These are phyloP conservation scores for Phoma sp. DNA, from an alignment of 2,329 filamentous ascomycete genomes.

Conservation along the genomic window DNA sequence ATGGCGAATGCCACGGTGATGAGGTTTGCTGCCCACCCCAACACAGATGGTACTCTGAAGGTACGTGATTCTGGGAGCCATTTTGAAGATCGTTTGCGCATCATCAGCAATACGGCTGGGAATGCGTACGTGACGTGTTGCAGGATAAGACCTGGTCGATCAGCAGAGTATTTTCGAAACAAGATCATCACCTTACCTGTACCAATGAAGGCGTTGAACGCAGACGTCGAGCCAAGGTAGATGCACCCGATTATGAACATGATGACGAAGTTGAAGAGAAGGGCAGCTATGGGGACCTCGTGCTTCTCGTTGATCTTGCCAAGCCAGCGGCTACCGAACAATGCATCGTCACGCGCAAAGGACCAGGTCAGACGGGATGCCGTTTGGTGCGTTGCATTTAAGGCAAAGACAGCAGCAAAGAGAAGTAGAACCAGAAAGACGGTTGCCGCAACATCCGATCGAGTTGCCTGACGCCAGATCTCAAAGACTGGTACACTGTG, in stretches of 20 bases:
- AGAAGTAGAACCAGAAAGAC: slow-evolving; percentile 17
- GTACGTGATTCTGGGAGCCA: slow-evolving; percentile 24
- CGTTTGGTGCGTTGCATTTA: slow-evolving; percentile 23
- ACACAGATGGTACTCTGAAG: slow-evolving; percentile 22
- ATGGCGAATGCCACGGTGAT: slow-evolving; percentile 31
- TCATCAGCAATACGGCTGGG: slow-evolving; percentile 36
- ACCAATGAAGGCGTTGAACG: slow-evolving; percentile 27
- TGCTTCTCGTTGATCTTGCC: slow-evolving; percentile 16
- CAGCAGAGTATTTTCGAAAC: background rate
- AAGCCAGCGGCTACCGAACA: slow-evolving; percentile 23
- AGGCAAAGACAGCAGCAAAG: slow-evolving; percentile 17
- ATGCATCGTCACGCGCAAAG: slow-evolving; percentile 22
- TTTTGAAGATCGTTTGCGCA: slow-evolving; percentile 26
- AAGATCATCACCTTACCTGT: slow-evolving; percentile 4
- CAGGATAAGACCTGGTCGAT: slow-evolving; percentile 14
- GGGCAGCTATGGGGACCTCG: slow-evolving; percentile 18
- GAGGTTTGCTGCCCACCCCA: slow-evolving; percentile 39
- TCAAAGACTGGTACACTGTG: slow-evolving; percentile 21
- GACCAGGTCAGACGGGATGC: slow-evolving; percentile 27
- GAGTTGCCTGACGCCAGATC: slow-evolving; percentile 26
- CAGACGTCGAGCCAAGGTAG: slow-evolving; percentile 25
- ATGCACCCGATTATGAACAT: slow-evolving; percentile 28
- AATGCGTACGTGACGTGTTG: slow-evolving; percentile 39
- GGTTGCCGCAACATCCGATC: slow-evolving; percentile 20
- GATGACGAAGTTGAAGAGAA: slow-evolving; percentile 23